phyloP scores from a whole-genome alignment of 176 grass and related monocot species.

The Alopecurus myosuroides region DNA sequence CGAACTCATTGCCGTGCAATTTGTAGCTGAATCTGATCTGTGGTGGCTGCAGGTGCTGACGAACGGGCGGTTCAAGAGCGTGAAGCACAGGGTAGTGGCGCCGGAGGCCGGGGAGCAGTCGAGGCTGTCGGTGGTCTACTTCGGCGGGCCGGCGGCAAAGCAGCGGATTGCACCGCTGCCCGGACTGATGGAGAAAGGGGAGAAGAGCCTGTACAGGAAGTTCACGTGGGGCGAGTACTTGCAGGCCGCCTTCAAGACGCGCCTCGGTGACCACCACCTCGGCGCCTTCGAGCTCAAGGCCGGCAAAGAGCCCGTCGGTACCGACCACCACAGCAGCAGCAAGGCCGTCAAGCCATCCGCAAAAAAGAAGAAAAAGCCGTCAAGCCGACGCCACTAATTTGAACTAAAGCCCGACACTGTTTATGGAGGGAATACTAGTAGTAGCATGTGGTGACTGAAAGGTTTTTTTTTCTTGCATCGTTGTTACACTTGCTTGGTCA shows the following conservation, averaged over 20 bases:
- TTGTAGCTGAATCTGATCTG: too few species aligned
- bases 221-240: constrained; percentile 94
- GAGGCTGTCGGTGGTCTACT: constrained; percentile 78
- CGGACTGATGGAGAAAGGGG: constrained; percentile 49
- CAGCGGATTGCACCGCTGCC: constrained; percentile 58
- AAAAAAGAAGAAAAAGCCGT: too few species aligned
- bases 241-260: constrained; percentile 46
- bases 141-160: constrained; percentile 45
- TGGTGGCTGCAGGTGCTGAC: constrained; percentile 48
- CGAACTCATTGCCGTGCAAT: too few species aligned
- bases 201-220: constrained; percentile 67
- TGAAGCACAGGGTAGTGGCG: constrained; percentile 79
- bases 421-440: too few species aligned
- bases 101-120: constrained; percentile 37
- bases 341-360: too few species aligned
- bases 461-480: too few species aligned
- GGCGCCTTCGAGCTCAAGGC: background rate
- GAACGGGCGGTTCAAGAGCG: constrained; percentile 76
- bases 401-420: too few species aligned
- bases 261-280: constrained; percentile 62
- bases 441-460: too few species aligned
- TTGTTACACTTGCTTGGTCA: too few species aligned
- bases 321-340: too few species aligned
- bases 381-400: too few species aligned
- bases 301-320: too few species aligned